phyloP scores from a whole-genome alignment of 441 rosid species.

The Biscutella laevigata region DNA sequence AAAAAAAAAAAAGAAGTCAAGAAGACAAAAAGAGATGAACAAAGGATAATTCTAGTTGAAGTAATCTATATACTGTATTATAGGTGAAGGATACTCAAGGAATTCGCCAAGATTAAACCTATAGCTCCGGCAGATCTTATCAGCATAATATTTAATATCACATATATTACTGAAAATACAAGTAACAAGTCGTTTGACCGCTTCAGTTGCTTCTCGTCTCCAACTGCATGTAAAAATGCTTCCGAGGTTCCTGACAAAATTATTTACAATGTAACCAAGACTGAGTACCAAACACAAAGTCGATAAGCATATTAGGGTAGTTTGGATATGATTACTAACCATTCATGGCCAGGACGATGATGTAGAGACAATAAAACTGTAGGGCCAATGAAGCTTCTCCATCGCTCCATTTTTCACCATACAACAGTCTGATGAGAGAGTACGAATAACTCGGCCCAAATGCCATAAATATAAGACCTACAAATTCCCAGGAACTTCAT shows the following conservation, averaged over 20 bases:
- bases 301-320: too few relatives aligned
- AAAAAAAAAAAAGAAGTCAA: constrained; percentile 38
- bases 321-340: constrained; percentile 40
- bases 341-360: constrained; percentile 81
- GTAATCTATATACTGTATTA: neutral
- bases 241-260: constrained; percentile 76
- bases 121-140: constrained; percentile 68
- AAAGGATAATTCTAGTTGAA: neutral
- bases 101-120: constrained; percentile 84
- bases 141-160: constrained; percentile 49
- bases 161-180: constrained; percentile 55
- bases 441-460: constrained; percentile 96
- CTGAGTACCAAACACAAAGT: too few relatives aligned
- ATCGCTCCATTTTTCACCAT: constrained; percentile 89
- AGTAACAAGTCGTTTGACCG: constrained; percentile 73
- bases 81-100: constrained; percentile 67
- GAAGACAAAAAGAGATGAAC: constrained; percentile 11
- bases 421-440: constrained; percentile 74
- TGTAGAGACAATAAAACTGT: constrained; percentile 69
- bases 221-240: constrained; percentile 89
- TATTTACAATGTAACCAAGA: neutral
- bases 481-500: constrained; percentile 11
- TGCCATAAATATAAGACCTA: constrained; percentile 82
- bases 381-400: constrained; percentile 83
- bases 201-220: constrained; percentile 64